These are phyloP conservation scores for Trametes cubensis DNA, from an alignment of 768 basidiomycete genomes.

Conservation along the genomic window DNA sequence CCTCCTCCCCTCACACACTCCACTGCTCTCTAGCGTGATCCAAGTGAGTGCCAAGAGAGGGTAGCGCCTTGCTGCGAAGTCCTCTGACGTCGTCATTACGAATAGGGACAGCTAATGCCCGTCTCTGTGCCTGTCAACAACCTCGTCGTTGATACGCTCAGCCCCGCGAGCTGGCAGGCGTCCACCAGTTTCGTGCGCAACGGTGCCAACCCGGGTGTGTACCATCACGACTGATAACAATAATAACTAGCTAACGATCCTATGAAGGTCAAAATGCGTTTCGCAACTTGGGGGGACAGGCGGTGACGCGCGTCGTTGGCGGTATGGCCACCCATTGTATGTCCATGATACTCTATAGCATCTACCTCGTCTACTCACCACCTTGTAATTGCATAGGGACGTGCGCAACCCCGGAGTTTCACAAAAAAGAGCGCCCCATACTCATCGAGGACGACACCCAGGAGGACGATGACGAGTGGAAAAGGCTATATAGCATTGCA, in stretches of 20 bases:
- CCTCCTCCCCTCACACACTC: not conserved
- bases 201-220: slow-evolving; percentile 1
- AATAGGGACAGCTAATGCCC: slow-evolving; percentile 7
- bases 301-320: slow-evolving; percentile 32
- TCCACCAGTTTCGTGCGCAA: slow-evolving; percentile 4
- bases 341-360: not conserved
- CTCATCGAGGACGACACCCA: slow-evolving; percentile 9
- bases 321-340: slow-evolving; percentile 30
- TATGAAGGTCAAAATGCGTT: slow-evolving; percentile 21
- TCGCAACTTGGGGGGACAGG: slow-evolving; percentile 27
- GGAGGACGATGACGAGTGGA: slow-evolving; percentile 18
- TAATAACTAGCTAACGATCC: no score
- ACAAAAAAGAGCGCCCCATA: slow-evolving; percentile 22
- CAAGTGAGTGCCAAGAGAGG: not conserved
- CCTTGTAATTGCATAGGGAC: slow-evolving; percentile 22
- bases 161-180: slow-evolving; percentile 3
- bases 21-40: not conserved
- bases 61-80: no score
- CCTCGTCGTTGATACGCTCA: slow-evolving; percentile 3
- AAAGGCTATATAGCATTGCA: slow-evolving; percentile 25
- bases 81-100: not conserved
- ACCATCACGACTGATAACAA: not conserved
- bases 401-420: slow-evolving; percentile 28
- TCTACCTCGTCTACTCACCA: not conserved
- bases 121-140: slow-evolving; percentile 4